Evolutionary conservation across 495 filamentous ascomycete genomes (phyloP).

Genomic region (Aspergillus baeticus): DNA sequence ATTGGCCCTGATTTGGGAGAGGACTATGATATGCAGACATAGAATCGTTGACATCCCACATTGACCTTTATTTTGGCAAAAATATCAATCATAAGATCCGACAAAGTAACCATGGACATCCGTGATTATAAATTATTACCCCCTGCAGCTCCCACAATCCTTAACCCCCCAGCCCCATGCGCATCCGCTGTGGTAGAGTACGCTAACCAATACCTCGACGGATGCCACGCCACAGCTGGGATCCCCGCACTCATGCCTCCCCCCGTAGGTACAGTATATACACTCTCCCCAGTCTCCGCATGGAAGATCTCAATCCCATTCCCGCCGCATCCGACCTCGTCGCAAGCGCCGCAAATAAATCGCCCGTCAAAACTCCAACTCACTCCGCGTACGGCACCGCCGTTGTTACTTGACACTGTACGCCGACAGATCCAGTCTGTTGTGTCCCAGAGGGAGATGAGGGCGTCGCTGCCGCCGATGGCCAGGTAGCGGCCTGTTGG

Average conservation of each 20-base stretch:
- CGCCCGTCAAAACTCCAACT: conserved; percentile 91
- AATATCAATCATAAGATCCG: not conserved
- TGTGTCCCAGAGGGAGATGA: conserved; percentile 90
- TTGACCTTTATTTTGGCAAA: too few relatives aligned
- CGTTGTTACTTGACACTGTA: conserved; percentile 68
- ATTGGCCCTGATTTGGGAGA: not conserved
- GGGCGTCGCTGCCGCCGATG: conserved; percentile 83
- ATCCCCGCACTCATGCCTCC: conserved; percentile 46
- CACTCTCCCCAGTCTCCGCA: conserved; percentile 81
- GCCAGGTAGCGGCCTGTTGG: conserved; percentile 80
- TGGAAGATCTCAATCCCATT: conserved; percentile 73
- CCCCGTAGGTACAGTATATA: conserved; percentile 73
- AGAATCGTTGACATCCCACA: not conserved
- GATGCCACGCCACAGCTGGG: conserved; percentile 85
- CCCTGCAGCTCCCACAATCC: conserved; percentile 67
- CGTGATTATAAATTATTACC: conserved; percentile 37
- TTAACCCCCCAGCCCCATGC: conserved; percentile 73
- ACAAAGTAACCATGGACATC: not conserved
- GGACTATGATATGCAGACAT: not conserved
- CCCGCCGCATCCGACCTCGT: conserved; percentile 56
- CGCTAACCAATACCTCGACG: conserved; percentile 82
- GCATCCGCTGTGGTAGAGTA: conserved; percentile 81
- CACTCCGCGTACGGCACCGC: conserved; percentile 78
- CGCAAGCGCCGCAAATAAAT: conserved; percentile 80
- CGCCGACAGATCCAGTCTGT: conserved; percentile 85